These are phyloP conservation scores for Diaporthe caulivora DNA, from an alignment of 2,329 filamentous ascomycete genomes.

Conservation along the genomic window DNA sequence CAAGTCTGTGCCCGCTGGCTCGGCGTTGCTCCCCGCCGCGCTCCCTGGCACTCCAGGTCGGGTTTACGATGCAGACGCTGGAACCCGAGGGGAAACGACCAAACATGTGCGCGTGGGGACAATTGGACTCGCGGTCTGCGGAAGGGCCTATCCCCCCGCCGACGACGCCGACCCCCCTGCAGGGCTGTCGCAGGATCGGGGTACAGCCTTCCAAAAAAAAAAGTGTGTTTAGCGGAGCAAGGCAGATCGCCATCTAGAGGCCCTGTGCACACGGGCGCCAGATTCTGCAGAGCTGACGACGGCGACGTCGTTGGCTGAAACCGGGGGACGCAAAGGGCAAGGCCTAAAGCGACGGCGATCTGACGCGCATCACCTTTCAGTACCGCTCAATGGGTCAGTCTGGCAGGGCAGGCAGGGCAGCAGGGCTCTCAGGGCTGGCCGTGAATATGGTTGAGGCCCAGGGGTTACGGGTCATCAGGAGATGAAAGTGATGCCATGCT, in stretches of 20 bases:
- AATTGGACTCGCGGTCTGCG: not conserved
- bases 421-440: too few relatives aligned
- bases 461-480: not conserved
- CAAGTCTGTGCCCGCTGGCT: slow-evolving; percentile 15
- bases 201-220: not conserved
- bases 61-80: slow-evolving; percentile 15
- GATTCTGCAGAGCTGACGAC: slow-evolving; percentile 13
- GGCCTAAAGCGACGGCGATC: slow-evolving; percentile 14
- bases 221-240: slow-evolving; percentile 19
- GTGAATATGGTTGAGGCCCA: slow-evolving; percentile 1
- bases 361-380: not conserved
- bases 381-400: not conserved
- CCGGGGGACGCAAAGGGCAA: not conserved
- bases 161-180: not conserved
- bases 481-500: slow-evolving; percentile 5
- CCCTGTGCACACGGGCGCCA: slow-evolving; percentile 1
- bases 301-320: slow-evolving; percentile 28
- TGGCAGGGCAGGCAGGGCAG: not conserved
- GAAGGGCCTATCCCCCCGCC: not conserved
- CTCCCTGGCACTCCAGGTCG: not conserved
- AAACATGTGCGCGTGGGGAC: slow-evolving; percentile 14
- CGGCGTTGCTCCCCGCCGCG: not conserved
- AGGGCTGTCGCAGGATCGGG: not conserved
- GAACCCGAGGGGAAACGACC: not conserved
- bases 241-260: not conserved